Evolutionary conservation across 768 basidiomycete species (phyloP).

Genomic region (Gymnopilus dilepis): DNA sequence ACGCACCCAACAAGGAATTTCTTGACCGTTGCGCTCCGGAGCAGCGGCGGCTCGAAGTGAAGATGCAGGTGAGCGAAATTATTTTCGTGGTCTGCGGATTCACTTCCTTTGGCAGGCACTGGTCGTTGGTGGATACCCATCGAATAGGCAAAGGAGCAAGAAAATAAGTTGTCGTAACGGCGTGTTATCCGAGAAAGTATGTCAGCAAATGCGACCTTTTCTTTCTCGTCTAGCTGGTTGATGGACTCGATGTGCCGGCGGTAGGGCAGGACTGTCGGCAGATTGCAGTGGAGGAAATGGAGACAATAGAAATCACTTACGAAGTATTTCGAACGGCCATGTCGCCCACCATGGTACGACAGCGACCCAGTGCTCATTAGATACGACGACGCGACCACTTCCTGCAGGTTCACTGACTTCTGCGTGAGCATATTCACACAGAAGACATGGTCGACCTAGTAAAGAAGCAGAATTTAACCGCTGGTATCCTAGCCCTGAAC

Average conservation of each 20-base stretch:
- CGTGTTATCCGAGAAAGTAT: conserved; percentile 68
- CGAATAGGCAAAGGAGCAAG: conserved; percentile 90
- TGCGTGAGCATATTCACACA: conserved; percentile 79
- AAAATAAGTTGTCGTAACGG: conserved; percentile 81
- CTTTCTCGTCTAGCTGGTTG: conserved; percentile 58
- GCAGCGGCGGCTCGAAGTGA: conserved; percentile 85
- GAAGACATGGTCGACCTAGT: conserved; percentile 64
- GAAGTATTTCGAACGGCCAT: conserved; percentile 89
- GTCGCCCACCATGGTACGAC: conserved; percentile 95
- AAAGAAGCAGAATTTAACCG: not conserved
- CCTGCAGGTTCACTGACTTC: conserved; percentile 52
- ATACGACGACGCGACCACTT: conserved; percentile 67
- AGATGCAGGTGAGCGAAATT: conserved; percentile 83
- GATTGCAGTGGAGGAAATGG: not conserved
- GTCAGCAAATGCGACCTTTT: conserved; percentile 68
- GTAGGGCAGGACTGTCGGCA: conserved; percentile 68
- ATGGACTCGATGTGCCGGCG: conserved; percentile 81
- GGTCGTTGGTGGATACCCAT: conserved; percentile 95
- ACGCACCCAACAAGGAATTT: conserved; percentile 91
- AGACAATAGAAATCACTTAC: conserved; percentile 40
- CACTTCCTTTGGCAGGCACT: conserved; percentile 41
- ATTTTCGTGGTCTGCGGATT: conserved; percentile 44
- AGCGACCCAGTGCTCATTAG: conserved; percentile 80
- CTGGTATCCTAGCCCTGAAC: not conserved
- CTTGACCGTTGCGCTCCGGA: conserved; percentile 80